Evolutionary conservation across 2,329 filamentous ascomycete genomes (phyloP).

Genomic region (Dothidotthia symphoricarpi): DNA sequence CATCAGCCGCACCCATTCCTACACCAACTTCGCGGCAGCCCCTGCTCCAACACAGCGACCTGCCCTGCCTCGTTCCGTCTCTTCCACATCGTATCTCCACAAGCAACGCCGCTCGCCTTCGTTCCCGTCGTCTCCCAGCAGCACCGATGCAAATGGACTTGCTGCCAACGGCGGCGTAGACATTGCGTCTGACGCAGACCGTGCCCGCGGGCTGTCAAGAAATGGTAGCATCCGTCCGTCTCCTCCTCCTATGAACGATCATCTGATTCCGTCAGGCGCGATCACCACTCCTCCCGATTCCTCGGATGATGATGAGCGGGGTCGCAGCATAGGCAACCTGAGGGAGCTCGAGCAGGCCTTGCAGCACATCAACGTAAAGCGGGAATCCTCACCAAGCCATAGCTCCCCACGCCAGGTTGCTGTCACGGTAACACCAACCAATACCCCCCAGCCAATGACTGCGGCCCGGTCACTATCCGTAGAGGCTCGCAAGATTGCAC

Average conservation of each 20-base stretch:
- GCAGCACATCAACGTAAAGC: conserved; percentile 69
- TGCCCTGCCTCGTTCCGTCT: conserved; percentile 55
- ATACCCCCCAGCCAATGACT: conserved; percentile 18
- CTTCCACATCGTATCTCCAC: conserved; percentile 61
- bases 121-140: conserved; percentile 29
- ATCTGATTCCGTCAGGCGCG: conserved; percentile 75
- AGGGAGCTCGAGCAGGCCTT: conserved; percentile 78
- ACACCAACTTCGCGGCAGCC: conserved; percentile 43
- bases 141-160: conserved; percentile 32
- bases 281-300: conserved; percentile 92
- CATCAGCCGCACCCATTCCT: conserved; percentile 53
- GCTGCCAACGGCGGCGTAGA: conserved; percentile 22
- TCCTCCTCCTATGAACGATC: conserved; percentile 75
- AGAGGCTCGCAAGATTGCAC: conserved; percentile 60
- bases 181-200: conserved; percentile 18
- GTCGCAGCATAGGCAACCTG: conserved; percentile 46
- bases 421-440: conserved; percentile 17
- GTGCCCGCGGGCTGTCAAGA: conserved; percentile 33
- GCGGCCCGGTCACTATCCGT: conserved; percentile 46
- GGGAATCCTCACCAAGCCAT: conserved; percentile 57
- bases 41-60: conserved; percentile 43
- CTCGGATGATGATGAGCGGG: conserved; percentile 79
- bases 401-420: conserved; percentile 52
- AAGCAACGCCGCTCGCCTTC: conserved; percentile 62
- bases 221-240: conserved; percentile 73